Percentiles rank a stretch among this genome's conserved stretches.
These are phyloP conservation scores for Herpetomonas samuelpessoai DNA, from an alignment of 208 protist genomes.

Conservation along the genomic window DNA sequence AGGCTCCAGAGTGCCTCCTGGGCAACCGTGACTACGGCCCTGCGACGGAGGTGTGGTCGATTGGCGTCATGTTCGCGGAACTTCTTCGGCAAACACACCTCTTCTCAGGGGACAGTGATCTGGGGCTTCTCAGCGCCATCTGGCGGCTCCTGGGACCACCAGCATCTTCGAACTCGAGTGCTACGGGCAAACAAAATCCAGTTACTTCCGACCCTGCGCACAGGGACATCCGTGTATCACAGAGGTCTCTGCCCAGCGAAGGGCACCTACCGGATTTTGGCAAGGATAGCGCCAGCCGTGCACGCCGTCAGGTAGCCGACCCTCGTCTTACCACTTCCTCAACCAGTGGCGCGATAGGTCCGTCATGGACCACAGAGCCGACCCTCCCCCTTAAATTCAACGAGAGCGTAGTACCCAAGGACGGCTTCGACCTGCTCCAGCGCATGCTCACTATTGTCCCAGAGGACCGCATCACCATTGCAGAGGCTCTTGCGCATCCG, in stretches of 20 bases:
- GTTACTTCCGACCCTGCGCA: too few relatives aligned
- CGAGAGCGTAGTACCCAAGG: slow-evolving; percentile 30
- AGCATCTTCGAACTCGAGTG: not conserved
- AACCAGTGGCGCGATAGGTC: too few relatives aligned
- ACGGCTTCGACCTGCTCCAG: slow-evolving; percentile 68
- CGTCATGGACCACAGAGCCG: too few relatives aligned
- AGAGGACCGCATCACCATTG: slow-evolving; percentile 46
- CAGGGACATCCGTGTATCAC: too few relatives aligned
- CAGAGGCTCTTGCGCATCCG: slow-evolving; percentile 59
- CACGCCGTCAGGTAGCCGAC: too few relatives aligned
- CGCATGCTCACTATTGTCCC: slow-evolving; percentile 62
- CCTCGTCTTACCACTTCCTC: too few relatives aligned
- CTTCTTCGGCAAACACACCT: slow-evolving; percentile 75
- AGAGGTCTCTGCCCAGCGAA: too few relatives aligned
- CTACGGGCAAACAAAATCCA: not conserved
- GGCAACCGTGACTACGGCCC: slow-evolving; percentile 55
- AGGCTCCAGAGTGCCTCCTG: slow-evolving; percentile 74
- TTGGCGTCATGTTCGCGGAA: slow-evolving; percentile 86
- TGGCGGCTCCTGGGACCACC: slow-evolving; percentile 73
- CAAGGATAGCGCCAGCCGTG: not conserved
- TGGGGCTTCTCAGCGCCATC: slow-evolving; percentile 78
- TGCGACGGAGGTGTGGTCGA: slow-evolving; percentile 80
- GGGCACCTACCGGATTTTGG: not conserved
- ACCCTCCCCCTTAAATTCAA: slow-evolving; percentile 71
- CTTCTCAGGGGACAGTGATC: slow-evolving; percentile 60